Percentiles rank a stretch among this genome's conserved stretches.
phyloP scores from a whole-genome alignment of 305 asterid species.

The Fraxinus angustifolia region DNA sequence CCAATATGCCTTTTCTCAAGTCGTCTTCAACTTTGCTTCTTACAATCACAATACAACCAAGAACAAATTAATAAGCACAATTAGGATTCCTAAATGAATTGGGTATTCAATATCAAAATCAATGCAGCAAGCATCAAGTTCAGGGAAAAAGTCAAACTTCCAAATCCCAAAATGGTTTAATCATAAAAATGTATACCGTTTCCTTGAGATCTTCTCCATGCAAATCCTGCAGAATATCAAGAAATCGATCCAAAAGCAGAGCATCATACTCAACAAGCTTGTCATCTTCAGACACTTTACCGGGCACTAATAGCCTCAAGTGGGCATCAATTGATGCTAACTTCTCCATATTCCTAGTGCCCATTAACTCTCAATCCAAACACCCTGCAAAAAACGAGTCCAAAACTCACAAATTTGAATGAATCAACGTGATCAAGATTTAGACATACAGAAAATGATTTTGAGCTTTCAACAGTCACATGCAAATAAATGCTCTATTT shows the following conservation, averaged over 20 bases:
- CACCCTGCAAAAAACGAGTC: slow-evolving; percentile 23
- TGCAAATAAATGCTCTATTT: background rate
- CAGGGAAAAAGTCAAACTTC: background rate
- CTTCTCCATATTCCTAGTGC: slow-evolving; percentile 58
- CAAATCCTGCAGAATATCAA: slow-evolving; percentile 85
- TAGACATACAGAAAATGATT: background rate
- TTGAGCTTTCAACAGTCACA: background rate
- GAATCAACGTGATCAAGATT: slow-evolving; percentile 1
- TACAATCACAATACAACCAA: background rate
- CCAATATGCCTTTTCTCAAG: slow-evolving; percentile 2
- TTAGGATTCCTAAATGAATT: background rate
- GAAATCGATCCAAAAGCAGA: slow-evolving; percentile 88
- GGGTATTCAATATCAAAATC: slow-evolving; percentile 12
- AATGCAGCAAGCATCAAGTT: slow-evolving; percentile 1
- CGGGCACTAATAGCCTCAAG: slow-evolving; percentile 80
- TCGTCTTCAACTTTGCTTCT: slow-evolving; percentile 4
- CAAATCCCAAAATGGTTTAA: background rate
- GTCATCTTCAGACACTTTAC: slow-evolving; percentile 88
- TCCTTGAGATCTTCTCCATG: slow-evolving; percentile 91
- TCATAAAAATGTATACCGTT: slow-evolving; percentile 41
- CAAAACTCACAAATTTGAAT: slow-evolving; percentile 18
- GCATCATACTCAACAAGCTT: slow-evolving; percentile 95
- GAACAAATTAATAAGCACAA: background rate
- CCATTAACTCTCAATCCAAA: slow-evolving; percentile 28
- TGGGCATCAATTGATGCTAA: slow-evolving; percentile 93